Percentiles rank a stretch among this genome's conserved stretches.
Evolutionary conservation across 768 basidiomycete species (phyloP).

Genomic region (Trametes villosa): DNA sequence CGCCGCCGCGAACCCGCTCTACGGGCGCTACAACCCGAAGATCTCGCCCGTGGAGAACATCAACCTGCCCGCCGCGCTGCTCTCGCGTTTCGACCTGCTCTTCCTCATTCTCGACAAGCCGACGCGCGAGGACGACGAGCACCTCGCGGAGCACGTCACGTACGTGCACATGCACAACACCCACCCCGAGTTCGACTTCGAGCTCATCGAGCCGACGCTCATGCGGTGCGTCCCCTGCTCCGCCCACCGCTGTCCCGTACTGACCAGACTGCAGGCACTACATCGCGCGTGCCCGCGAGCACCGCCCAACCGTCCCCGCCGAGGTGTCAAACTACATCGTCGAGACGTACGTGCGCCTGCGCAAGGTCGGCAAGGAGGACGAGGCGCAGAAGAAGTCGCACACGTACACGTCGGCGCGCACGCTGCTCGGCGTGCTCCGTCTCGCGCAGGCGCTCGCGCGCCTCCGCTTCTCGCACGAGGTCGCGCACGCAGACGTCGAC

Average conservation of each 20-base stretch:
- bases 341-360: slow-evolving; percentile 92
- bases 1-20: slow-evolving; percentile 96
- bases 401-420: slow-evolving; percentile 95
- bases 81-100: slow-evolving; percentile 95
- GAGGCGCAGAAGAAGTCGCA: slow-evolving; percentile 87
- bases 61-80: slow-evolving; percentile 94
- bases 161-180: slow-evolving; percentile 96
- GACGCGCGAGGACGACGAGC: slow-evolving; percentile 91
- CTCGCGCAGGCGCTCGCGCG: slow-evolving; percentile 95
- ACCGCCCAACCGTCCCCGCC: slow-evolving; percentile 88
- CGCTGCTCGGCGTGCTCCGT: slow-evolving; percentile 91
- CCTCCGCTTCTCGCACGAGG: slow-evolving; percentile 79
- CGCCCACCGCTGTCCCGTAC: neutral
- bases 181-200: slow-evolving; percentile 84
- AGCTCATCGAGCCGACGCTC: slow-evolving; percentile 81
- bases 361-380: slow-evolving; percentile 91
- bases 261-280: slow-evolving; percentile 67
- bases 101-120: slow-evolving; percentile 98
- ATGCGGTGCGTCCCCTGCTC: slow-evolving; percentile 69
- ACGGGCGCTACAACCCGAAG: slow-evolving; percentile 97
- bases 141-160: slow-evolving; percentile 95
- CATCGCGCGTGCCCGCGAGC: slow-evolving; percentile 88
- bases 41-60: slow-evolving; percentile 99
- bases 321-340: slow-evolving; percentile 92
- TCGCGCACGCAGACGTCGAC: slow-evolving; percentile 88